Conservation (phyloP, 495 filamentous ascomycete genomes). For the Trichoderma parareesei region DNA sequence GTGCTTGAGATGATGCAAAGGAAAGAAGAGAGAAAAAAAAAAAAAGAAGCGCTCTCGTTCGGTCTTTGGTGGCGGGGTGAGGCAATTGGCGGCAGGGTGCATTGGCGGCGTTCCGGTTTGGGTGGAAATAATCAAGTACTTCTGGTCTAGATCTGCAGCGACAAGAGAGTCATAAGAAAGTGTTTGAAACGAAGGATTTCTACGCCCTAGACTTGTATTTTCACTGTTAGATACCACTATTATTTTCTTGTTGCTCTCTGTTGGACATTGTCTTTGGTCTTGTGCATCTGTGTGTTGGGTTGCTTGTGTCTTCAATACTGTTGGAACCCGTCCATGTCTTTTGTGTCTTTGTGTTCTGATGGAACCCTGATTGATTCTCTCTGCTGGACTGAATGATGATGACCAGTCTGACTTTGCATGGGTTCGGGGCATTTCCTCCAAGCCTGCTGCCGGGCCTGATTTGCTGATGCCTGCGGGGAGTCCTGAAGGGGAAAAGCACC, state of each 20-base stretch:
- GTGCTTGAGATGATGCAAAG: no score
- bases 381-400: no score
- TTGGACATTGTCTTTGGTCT: not conserved
- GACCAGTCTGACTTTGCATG: no score
- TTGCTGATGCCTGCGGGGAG: no score
- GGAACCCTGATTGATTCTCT: no score
- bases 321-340: no score
- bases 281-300: not conserved
- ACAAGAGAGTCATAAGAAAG: slow-evolving; percentile 7
- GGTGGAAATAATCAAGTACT: slow-evolving; percentile 12
- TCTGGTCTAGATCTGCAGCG: slow-evolving; percentile 10
- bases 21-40: no score
- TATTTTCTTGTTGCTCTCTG: not conserved
- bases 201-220: slow-evolving; percentile 7
- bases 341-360: no score
- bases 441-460: no score
- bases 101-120: slow-evolving; percentile 13
- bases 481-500: no score
- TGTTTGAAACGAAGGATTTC: slow-evolving; percentile 5
- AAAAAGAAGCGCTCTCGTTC: not conserved
- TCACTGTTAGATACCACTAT: slow-evolving; percentile 8
- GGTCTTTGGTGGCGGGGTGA: slow-evolving; percentile 3
- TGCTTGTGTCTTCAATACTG: no score
- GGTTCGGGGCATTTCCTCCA: no score
- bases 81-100: slow-evolving; percentile 10